These are phyloP conservation scores for Cystobasidium pallidum DNA, from an alignment of 1,284 basidiomycete genomes.

Conservation along the genomic window DNA sequence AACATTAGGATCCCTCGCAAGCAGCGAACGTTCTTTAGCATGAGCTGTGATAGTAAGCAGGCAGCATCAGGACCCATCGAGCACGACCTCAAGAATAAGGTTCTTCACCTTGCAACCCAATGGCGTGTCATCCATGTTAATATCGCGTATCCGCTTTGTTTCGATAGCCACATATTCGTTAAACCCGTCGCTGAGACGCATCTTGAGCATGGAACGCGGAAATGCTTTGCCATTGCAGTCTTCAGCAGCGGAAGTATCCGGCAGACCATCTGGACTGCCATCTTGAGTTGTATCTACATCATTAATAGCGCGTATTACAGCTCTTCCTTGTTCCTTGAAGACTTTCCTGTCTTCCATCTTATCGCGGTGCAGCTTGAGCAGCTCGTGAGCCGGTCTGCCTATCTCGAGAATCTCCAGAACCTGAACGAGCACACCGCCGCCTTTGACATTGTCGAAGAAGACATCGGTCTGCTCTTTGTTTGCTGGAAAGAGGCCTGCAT, in stretches of 20 bases:
- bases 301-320: slow-evolving; percentile 10
- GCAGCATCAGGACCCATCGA: too few species aligned
- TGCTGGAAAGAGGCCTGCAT: slow-evolving; percentile 21
- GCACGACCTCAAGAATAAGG: too few species aligned
- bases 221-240: slow-evolving; percentile 19
- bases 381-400: slow-evolving; percentile 33
- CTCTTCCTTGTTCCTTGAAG: slow-evolving; percentile 29
- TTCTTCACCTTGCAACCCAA: slow-evolving; percentile 47
- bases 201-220: slow-evolving; percentile 42
- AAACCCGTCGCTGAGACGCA: slow-evolving; percentile 40
- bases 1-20: slow-evolving; percentile 44
- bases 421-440: slow-evolving; percentile 40
- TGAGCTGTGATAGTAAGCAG: slow-evolving; percentile 42
- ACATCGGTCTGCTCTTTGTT: slow-evolving; percentile 15
- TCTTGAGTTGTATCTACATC: slow-evolving; percentile 34
- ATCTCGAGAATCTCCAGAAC: slow-evolving; percentile 43
- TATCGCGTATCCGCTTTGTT: slow-evolving; percentile 42
- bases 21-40: slow-evolving; percentile 45
- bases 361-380: slow-evolving; percentile 36
- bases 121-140: slow-evolving; percentile 47
- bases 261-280: neutral
- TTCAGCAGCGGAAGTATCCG: slow-evolving; percentile 4
- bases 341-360: slow-evolving; percentile 40
- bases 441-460: slow-evolving; percentile 10
- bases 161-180: slow-evolving; percentile 47